Conservation (phyloP, 352 stramenopile genomes). For the Globisporangium orthogonon region DNA sequence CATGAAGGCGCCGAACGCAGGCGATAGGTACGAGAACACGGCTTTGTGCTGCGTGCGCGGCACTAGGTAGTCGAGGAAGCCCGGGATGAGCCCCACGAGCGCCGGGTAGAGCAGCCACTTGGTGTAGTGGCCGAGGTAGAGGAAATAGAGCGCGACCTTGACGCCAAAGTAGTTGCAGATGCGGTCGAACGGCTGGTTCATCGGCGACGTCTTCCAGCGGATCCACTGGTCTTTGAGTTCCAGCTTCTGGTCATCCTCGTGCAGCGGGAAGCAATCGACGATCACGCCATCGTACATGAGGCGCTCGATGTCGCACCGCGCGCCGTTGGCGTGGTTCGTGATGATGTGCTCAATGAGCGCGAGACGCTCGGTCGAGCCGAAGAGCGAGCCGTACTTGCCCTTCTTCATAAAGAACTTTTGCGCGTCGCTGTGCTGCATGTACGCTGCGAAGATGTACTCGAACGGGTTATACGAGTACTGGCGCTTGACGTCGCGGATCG, state of each 20-base stretch:
- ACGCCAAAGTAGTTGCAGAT: constrained; percentile 84
- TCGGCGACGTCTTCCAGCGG: constrained; percentile 53
- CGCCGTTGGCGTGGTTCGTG: constrained; percentile 58
- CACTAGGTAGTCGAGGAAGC: constrained; percentile 64
- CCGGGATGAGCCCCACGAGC: constrained; percentile 87
- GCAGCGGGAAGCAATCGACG: constrained; percentile 70
- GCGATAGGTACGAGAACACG: constrained; percentile 73
- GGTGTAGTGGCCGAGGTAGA: constrained; percentile 95
- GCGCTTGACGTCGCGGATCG: constrained; percentile 76
- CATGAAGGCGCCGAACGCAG: constrained; percentile 83
- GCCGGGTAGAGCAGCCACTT: constrained; percentile 93
- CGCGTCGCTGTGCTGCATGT: constrained; percentile 58
- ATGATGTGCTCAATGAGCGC: constrained; percentile 82
- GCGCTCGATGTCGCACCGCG: constrained; percentile 61
- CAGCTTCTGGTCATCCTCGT: constrained; percentile 62
- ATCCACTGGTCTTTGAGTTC: constrained; percentile 64
- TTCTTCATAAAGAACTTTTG: constrained; percentile 69
- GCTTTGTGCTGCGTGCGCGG: constrained; percentile 34
- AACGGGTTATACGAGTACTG: constrained; percentile 71
- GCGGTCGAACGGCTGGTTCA: constrained; percentile 75
- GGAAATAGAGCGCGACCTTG: constrained; percentile 96
- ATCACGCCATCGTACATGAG: constrained; percentile 75
- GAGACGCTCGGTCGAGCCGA: constrained; percentile 72
- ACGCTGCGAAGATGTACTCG: constrained; percentile 83
- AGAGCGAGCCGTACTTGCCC: constrained; percentile 54